Conservation (phyloP, 768 basidiomycete genomes). For the Termitomyces sp. region DNA sequence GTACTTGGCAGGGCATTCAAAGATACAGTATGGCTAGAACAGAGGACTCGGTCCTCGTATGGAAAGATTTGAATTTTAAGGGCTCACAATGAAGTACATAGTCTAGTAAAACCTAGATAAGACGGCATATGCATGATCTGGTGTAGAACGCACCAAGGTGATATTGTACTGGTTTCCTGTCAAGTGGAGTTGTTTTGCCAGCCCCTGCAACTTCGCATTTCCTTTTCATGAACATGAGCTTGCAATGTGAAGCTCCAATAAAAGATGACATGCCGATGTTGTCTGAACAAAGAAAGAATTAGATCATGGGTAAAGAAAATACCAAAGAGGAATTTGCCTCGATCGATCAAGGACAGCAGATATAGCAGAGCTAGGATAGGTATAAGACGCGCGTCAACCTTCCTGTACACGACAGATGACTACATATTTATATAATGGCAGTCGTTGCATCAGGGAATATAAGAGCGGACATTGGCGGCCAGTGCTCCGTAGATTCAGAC, state of each 20-base stretch:
- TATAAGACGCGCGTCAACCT: slow-evolving; percentile 56
- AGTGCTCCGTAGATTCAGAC: not conserved
- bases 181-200: slow-evolving; percentile 52
- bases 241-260: not conserved
- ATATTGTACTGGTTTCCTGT: slow-evolving; percentile 63
- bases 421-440: not conserved
- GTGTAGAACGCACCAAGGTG: slow-evolving; percentile 45
- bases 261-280: slow-evolving; percentile 46
- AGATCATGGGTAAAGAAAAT: not conserved
- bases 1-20: slow-evolving; percentile 72
- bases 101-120: slow-evolving; percentile 36
- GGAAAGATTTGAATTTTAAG: not conserved
- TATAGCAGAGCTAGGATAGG: slow-evolving; percentile 60
- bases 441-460: not conserved
- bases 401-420: slow-evolving; percentile 39
- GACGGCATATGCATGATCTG: not conserved
- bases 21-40: slow-evolving; percentile 52
- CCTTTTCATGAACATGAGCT: slow-evolving; percentile 29
- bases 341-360: slow-evolving; percentile 60
- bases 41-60: not conserved
- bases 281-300: slow-evolving; percentile 27
- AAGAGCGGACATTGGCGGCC: too few species aligned
- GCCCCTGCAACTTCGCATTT: slow-evolving; percentile 66
- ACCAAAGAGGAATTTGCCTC: slow-evolving; percentile 35
- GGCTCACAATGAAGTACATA: slow-evolving; percentile 65